phyloP scores from a whole-genome alignment of 2,329 filamentous ascomycete species.

The Fusarium haematococcum region DNA sequence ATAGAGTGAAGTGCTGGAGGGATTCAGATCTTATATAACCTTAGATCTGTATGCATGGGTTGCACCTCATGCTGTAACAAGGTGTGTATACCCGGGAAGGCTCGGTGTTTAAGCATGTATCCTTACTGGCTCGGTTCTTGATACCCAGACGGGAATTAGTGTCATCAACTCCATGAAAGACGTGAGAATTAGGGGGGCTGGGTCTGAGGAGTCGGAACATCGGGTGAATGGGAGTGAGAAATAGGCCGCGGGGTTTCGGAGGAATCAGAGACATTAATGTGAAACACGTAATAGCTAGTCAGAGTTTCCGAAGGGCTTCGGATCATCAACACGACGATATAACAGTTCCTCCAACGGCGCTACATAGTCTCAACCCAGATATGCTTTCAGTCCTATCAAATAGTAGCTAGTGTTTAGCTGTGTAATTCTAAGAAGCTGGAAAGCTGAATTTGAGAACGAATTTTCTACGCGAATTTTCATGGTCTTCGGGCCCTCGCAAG shows the following conservation, averaged over 20 bases:
- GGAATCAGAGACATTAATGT: not conserved
- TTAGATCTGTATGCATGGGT: not conserved
- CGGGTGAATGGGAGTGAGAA: not conserved
- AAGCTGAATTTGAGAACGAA: not conserved
- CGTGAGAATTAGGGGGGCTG: not conserved
- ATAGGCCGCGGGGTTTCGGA: not conserved
- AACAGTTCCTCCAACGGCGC: not conserved
- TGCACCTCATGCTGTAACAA: not conserved
- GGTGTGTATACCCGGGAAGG: not conserved
- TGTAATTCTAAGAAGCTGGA: not conserved
- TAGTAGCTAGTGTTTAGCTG: not conserved
- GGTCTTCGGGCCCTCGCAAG: not conserved
- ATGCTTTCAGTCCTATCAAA: not conserved
- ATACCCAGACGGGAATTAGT: not conserved
- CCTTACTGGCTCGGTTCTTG: not conserved
- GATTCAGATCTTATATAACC: not conserved
- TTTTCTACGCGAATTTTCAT: not conserved
- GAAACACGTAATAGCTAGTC: not conserved
- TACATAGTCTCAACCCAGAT: not conserved
- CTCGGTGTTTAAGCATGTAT: not conserved
- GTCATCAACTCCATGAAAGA: not conserved
- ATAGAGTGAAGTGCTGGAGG: not conserved
- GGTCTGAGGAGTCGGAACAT: not conserved
- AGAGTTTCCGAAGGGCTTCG: not conserved
- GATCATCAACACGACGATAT: accelerated